Conservation (phyloP, 2,329 filamentous ascomycete species). For the Penicillium sp. region DNA sequence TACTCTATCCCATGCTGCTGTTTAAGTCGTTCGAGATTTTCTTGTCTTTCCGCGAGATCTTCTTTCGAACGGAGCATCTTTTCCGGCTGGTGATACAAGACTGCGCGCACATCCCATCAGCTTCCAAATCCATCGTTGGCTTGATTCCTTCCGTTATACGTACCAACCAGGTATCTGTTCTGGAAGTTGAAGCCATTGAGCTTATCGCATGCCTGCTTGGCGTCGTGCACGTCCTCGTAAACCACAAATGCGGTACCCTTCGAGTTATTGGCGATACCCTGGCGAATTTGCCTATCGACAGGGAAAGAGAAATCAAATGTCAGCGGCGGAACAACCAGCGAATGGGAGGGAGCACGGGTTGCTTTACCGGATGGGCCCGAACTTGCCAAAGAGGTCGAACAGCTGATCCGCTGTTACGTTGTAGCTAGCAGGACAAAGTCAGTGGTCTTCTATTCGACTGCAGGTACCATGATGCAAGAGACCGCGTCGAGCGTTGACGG, state of each 20-base stretch:
- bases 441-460: constrained; percentile 3
- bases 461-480: not conserved
- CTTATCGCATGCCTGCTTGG: constrained; percentile 98
- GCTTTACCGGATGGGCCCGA: constrained; percentile 84
- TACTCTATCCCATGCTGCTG: constrained; percentile 98
- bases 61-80: constrained; percentile 84
- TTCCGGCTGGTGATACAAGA: constrained; percentile 72
- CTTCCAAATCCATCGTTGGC: not conserved
- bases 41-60: constrained; percentile 87
- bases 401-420: constrained; percentile 97
- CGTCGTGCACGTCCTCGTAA: constrained; percentile 98
- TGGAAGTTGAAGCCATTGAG: constrained; percentile 99
- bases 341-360: constrained; percentile 9
- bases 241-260: constrained; percentile 99
- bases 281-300: constrained; percentile 78
- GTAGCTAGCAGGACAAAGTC: constrained; percentile 60
- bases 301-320: constrained; percentile 16
- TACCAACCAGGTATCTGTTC: constrained; percentile 97
- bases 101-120: constrained; percentile 28
- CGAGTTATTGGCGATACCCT: constrained; percentile 94
- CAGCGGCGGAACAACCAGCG: constrained; percentile 2
- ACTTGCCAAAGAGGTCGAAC: constrained; percentile 98
- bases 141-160: constrained; percentile 38
- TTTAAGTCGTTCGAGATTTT: constrained; percentile 98
- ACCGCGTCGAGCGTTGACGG: not conserved